These are phyloP conservation scores for Xylaria castorea DNA, from an alignment of 495 filamentous ascomycete species.

Conservation along the genomic window DNA sequence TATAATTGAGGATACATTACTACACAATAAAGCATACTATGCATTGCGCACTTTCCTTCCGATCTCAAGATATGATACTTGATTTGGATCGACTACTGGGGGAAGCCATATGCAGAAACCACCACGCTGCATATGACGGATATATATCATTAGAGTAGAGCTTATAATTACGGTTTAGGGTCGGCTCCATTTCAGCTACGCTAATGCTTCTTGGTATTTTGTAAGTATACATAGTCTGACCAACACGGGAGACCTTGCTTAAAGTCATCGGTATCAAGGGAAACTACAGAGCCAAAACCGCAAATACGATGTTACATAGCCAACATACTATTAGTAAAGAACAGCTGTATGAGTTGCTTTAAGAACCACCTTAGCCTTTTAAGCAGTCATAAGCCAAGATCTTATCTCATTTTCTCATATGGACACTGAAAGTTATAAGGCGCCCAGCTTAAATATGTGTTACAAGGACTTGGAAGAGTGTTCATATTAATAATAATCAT, in stretches of 20 bases:
- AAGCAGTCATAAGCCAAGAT: not conserved
- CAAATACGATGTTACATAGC: not conserved
- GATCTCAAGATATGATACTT: not conserved
- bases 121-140: not conserved
- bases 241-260: not conserved
- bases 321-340: not conserved
- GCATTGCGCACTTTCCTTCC: not conserved
- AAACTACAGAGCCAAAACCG: not conserved
- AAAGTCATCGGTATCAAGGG: not conserved
- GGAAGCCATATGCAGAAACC: not conserved
- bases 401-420: too few relatives aligned
- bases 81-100: not conserved
- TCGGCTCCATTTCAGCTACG: not conserved
- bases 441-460: too few relatives aligned
- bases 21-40: not conserved
- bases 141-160: not conserved
- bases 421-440: too few relatives aligned
- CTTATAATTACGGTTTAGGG: not conserved
- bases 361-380: not conserved
- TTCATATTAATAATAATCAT: too few relatives aligned
- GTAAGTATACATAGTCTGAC: not conserved
- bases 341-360: not conserved
- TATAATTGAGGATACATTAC: not conserved
- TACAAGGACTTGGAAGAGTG: too few relatives aligned
- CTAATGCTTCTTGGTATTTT: not conserved